phyloP scores from a whole-genome alignment of 2,329 filamentous ascomycete species.

The Scedosporium boydii region DNA sequence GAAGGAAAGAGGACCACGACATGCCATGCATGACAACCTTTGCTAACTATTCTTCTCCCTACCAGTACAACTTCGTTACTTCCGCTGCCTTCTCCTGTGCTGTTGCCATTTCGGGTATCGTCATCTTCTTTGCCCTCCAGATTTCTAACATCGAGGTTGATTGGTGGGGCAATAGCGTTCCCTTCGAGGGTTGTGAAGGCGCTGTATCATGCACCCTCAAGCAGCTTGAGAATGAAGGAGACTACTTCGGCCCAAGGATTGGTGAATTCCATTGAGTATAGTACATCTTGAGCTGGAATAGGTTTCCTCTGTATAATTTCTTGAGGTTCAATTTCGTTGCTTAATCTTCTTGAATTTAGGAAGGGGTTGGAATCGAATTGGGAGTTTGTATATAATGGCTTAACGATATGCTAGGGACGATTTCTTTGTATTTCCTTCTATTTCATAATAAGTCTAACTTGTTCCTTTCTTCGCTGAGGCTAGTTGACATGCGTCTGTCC shows the following conservation, averaged over 20 bases:
- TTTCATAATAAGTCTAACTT: too few species aligned
- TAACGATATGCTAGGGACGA: background rate
- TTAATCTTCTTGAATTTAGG: background rate
- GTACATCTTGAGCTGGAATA: background rate
- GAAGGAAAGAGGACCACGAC: background rate
- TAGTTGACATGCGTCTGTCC: too few species aligned
- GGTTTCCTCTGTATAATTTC: background rate
- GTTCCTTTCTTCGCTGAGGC: too few species aligned
- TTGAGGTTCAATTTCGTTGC: background rate
- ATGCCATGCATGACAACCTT: background rate
- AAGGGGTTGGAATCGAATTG: background rate
- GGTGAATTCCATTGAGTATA: slow-evolving; percentile 9
- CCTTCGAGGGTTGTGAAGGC: slow-evolving; percentile 30
- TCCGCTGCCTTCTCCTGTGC: slow-evolving; percentile 40
- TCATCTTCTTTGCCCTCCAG: slow-evolving; percentile 44
- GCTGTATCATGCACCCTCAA: slow-evolving; percentile 26
- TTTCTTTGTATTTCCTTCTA: background rate
- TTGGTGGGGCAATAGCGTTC: slow-evolving; percentile 40
- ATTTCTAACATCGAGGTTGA: slow-evolving; percentile 30
- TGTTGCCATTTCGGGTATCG: slow-evolving; percentile 39
- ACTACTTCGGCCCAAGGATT: slow-evolving; percentile 21
- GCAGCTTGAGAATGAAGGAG: slow-evolving; percentile 19
- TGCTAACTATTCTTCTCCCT: background rate
- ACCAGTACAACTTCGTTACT: slow-evolving; percentile 42
- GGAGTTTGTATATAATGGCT: background rate